Conservation (phyloP, 108 stramenopile species). For the Phaeodactylum tricornutum region DNA sequence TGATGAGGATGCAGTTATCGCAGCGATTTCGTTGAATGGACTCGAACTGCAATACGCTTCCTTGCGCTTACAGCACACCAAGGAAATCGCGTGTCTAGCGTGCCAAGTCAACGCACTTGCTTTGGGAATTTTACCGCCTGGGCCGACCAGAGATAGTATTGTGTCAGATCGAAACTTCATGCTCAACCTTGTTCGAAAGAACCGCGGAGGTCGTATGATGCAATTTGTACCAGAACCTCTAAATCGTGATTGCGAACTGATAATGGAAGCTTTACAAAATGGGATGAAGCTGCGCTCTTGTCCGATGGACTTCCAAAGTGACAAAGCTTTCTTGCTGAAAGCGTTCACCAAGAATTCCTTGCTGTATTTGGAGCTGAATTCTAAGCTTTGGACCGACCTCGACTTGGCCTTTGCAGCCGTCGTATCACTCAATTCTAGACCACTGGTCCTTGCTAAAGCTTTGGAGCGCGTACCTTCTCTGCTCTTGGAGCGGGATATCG, state of each 20-base stretch:
- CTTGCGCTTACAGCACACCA: constrained; percentile 6
- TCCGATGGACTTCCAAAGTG: constrained; percentile 4
- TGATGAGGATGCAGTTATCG: constrained; percentile 12
- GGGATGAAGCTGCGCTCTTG: constrained; percentile 19
- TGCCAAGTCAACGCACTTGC: constrained; percentile 21
- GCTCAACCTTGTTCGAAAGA: constrained; percentile 10
- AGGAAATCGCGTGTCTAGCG: constrained; percentile 8
- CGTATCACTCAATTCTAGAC: constrained; percentile 4
- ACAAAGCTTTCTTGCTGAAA: constrained; percentile 8
- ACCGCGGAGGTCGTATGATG: constrained; percentile 20
- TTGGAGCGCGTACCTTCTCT: constrained; percentile 5
- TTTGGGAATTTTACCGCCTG: constrained; percentile 25
- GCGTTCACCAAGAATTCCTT: constrained; percentile 7
- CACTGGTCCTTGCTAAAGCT: constrained; percentile 13
- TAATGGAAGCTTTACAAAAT: constrained; percentile 16
- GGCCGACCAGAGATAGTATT: constrained; percentile 1
- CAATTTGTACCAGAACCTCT: constrained; percentile 7
- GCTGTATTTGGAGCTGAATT: constrained; percentile 22
- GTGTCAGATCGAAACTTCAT: constrained; percentile 22
- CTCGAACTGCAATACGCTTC: constrained; percentile 27
- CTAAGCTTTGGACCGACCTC: neutral
- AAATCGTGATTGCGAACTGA: constrained; percentile 11
- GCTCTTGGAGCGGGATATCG: constrained; percentile 3
- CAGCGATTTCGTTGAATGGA: constrained; percentile 16
- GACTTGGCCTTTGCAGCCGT: constrained; percentile 14